Evolutionary conservation across 768 basidiomycete genomes (phyloP).

Genomic region (Asterophora lycoperdoides): DNA sequence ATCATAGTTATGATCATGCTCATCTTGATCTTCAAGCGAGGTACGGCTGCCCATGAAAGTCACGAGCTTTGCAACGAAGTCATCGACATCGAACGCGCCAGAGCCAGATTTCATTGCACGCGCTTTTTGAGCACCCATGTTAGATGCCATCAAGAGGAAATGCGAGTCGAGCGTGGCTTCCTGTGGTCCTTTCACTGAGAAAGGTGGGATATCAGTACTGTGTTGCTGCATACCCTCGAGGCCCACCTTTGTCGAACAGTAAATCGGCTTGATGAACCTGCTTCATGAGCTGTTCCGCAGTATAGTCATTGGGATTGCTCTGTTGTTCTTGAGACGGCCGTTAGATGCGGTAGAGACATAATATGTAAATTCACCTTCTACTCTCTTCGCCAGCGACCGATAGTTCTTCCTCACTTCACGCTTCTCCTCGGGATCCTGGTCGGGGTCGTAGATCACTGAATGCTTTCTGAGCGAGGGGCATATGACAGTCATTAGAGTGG

Average conservation of each 20-base stretch:
- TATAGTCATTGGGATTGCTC: slow-evolving; percentile 50
- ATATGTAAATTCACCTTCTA: slow-evolving; percentile 50
- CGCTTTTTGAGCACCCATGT: slow-evolving; percentile 82
- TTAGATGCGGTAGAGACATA: background rate
- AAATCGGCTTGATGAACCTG: slow-evolving; percentile 56
- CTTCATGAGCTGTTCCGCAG: slow-evolving; percentile 50
- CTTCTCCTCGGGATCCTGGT: slow-evolving; percentile 80
- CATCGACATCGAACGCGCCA: slow-evolving; percentile 88
- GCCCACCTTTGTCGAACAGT: slow-evolving; percentile 59
- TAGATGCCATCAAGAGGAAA: slow-evolving; percentile 72
- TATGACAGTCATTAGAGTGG: background rate
- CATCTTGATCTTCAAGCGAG: slow-evolving; percentile 35
- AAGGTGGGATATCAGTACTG: background rate
- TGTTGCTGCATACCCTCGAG: slow-evolving; percentile 1
- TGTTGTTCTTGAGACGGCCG: slow-evolving; percentile 35
- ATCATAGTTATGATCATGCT: slow-evolving; percentile 52
- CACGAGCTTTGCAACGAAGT: slow-evolving; percentile 75
- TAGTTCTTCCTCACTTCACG: slow-evolving; percentile 71
- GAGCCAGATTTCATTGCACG: slow-evolving; percentile 85
- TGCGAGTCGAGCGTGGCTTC: slow-evolving; percentile 90
- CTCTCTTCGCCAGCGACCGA: slow-evolving; percentile 56
- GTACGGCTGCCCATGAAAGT: slow-evolving; percentile 72
- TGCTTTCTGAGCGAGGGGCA: background rate
- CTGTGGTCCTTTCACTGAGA: slow-evolving; percentile 69
- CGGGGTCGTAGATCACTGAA: slow-evolving; percentile 64